phyloP scores from a whole-genome alignment of 2,329 filamentous ascomycete species.

The Colletotrichum limetticola region DNA sequence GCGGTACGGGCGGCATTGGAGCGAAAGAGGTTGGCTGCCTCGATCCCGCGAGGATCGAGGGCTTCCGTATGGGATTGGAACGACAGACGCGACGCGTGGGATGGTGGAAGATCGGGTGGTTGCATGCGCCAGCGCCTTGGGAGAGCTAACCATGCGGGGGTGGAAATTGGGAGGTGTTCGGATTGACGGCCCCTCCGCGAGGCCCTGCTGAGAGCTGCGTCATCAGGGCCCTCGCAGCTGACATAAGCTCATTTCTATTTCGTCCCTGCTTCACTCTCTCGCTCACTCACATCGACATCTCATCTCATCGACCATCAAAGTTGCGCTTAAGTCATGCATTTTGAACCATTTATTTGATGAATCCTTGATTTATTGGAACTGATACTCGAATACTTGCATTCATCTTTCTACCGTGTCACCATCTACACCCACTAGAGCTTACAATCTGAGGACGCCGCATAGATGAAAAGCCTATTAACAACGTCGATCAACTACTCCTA shows the following conservation, averaged over 20 bases:
- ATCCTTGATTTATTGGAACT: no score
- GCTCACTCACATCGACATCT: no score
- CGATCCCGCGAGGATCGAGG: neutral
- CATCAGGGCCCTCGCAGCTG: neutral
- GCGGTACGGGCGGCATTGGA: conserved; percentile 33
- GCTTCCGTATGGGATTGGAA: neutral
- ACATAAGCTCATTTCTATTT: neutral
- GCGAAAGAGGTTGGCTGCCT: neutral
- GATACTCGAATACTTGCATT: no score
- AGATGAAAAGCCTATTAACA: no score
- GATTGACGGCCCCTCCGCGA: neutral
- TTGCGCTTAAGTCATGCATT: no score
- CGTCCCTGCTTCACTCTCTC: neutral
- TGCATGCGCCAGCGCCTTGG: neutral
- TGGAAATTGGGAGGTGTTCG: neutral
- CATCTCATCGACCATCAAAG: no score
- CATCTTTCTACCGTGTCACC: no score
- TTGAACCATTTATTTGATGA: no score
- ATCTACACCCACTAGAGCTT: no score
- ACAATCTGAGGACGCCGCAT: no score
- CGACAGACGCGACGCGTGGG: neutral
- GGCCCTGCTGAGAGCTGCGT: neutral
- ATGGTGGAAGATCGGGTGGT: neutral
- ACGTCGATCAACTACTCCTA: neutral
- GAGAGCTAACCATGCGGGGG: neutral